A percentile compares a stretch with the other conserved stretches of the same genome.
phyloP scores from a whole-genome alignment of 2,329 filamentous ascomycete genomes.

The Penicillium corylophilum region DNA sequence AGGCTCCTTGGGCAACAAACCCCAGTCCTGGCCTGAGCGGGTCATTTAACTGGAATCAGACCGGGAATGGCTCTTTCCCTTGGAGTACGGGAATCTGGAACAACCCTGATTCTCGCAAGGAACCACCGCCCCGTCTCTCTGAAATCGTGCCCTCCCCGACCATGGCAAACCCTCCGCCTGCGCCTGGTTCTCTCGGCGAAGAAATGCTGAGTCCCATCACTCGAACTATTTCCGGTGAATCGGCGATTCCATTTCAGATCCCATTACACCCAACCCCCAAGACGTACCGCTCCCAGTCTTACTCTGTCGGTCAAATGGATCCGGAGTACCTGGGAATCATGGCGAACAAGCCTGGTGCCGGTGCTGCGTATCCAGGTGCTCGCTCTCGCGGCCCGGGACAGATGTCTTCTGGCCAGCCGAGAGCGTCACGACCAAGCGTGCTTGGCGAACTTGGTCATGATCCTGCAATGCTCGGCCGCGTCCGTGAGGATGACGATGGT shows the following conservation, averaged over 20 bases:
- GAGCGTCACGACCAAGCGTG: conserved; percentile 64
- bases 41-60: conserved; percentile 45
- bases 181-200: conserved; percentile 53
- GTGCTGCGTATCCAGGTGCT: conserved; percentile 25
- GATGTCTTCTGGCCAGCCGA: conserved; percentile 71
- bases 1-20: conserved; percentile 44
- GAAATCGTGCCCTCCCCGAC: conserved; percentile 76
- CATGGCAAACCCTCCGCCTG: conserved; percentile 54
- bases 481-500: conserved; percentile 51
- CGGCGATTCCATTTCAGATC: conserved; percentile 75
- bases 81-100: conserved; percentile 88
- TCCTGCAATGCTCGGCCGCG: conserved; percentile 45
- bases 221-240: conserved; percentile 51
- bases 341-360: conserved; percentile 32
- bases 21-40: conserved; percentile 40
- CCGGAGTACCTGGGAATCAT: conserved; percentile 53
- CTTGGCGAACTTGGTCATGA: conserved; percentile 49
- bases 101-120: conserved; percentile 64
- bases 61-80: conserved; percentile 54
- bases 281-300: conserved; percentile 91
- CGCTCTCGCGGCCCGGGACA: conserved; percentile 45
- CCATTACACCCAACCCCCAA: conserved; percentile 88
- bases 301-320: conserved; percentile 89
- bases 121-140: conserved; percentile 69
- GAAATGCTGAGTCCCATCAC: conserved; percentile 52